phyloP scores from a whole-genome alignment of 768 basidiomycete species.

The Hemileccinum impolitum region DNA sequence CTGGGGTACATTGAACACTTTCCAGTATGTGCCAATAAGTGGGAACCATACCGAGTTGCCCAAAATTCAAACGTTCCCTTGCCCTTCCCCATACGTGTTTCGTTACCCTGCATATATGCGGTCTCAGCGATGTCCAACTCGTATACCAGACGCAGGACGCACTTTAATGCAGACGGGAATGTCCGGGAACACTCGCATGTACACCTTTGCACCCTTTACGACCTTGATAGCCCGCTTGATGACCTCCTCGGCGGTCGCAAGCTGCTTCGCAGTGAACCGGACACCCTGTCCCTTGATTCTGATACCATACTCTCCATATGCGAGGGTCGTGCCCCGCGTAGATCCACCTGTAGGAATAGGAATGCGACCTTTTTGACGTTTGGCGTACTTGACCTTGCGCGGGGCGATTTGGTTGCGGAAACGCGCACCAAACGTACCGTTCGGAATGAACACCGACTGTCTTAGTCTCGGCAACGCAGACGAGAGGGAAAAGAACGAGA shows the following conservation, averaged over 20 bases:
- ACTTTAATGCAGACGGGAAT: conserved; percentile 98
- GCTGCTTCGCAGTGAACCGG: conserved; percentile 85
- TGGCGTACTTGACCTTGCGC: conserved; percentile 75
- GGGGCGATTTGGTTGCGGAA: conserved; percentile 73
- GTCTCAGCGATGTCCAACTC: neutral
- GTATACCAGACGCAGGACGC: conserved; percentile 10
- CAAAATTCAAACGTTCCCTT: conserved; percentile 98
- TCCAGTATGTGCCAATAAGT: neutral
- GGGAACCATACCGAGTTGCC: conserved; percentile 73
- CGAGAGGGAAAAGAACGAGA: conserved; percentile 19
- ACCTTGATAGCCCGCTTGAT: conserved; percentile 87
- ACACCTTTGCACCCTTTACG: conserved; percentile 86
- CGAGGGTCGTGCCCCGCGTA: conserved; percentile 87
- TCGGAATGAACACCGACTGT: conserved; percentile 13
- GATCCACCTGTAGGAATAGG: conserved; percentile 89
- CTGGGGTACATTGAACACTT: conserved; percentile 37
- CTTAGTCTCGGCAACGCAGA: conserved; percentile 13
- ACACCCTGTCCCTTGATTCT: conserved; percentile 80
- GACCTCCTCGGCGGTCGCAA: conserved; percentile 81
- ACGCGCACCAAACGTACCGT: conserved; percentile 22
- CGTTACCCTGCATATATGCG: conserved; percentile 67
- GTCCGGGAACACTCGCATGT: conserved; percentile 90
- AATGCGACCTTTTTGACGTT: conserved; percentile 86
- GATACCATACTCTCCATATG: conserved; percentile 90
- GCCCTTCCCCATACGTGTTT: conserved; percentile 99